Conservation (phyloP, 2,329 filamentous ascomycete genomes). For the Delphinella strobiligena region DNA sequence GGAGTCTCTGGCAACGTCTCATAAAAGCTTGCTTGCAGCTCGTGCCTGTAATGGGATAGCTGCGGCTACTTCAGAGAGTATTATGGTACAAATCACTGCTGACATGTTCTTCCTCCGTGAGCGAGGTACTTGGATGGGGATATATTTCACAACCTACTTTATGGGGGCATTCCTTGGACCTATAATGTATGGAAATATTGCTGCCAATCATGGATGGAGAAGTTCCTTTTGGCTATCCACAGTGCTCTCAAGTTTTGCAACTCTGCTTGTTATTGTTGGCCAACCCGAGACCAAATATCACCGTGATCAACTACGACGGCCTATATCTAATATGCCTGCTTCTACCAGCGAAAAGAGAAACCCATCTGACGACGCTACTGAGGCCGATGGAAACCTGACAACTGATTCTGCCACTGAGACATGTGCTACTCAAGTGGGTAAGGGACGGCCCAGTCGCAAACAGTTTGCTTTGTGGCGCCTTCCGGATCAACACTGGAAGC, state of each 20-base stretch:
- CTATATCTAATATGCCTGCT: no score
- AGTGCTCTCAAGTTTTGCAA: constrained; percentile 26
- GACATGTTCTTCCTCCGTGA: constrained; percentile 35
- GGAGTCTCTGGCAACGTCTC: constrained; percentile 30
- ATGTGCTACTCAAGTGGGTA: constrained; percentile 12
- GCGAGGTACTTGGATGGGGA: constrained; percentile 25
- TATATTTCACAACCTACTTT: constrained; percentile 31
- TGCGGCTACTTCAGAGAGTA: constrained; percentile 31
- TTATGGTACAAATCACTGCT: constrained; percentile 32
- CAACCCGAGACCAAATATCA: constrained; percentile 34
- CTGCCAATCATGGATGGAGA: constrained; percentile 30
- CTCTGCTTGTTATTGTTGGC: constrained; percentile 26
- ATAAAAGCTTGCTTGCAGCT: constrained; percentile 30
- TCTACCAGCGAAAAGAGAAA: no score
- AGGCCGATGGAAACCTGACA: no score
- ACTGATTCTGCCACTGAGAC: neutral
- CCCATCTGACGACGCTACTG: no score
- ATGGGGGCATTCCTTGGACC: constrained; percentile 31
- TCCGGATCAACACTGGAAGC: constrained; percentile 27
- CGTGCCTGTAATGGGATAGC: constrained; percentile 31
- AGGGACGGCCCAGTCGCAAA: constrained; percentile 25
- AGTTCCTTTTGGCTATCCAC: constrained; percentile 36
- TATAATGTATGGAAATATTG: constrained; percentile 31
- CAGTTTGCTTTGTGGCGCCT: constrained; percentile 28
- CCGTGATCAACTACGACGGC: no score